phyloP scores from a whole-genome alignment of 2,329 filamentous ascomycete genomes.

The Xylariales sp. region DNA sequence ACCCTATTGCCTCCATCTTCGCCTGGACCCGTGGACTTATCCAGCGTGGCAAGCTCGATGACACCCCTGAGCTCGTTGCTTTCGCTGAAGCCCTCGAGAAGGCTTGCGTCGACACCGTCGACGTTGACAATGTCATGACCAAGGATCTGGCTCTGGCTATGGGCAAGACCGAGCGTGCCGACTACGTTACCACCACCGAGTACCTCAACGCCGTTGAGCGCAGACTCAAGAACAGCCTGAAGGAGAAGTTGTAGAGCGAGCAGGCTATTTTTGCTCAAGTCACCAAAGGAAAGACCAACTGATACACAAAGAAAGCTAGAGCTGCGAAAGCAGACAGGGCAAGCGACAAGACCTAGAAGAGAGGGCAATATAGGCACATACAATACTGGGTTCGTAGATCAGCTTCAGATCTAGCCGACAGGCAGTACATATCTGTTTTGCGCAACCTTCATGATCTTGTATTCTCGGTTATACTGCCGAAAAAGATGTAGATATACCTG shows the following conservation, averaged over 20 bases:
- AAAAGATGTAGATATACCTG: too few species aligned
- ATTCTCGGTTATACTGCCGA: too few species aligned
- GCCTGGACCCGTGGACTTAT: conserved; percentile 94
- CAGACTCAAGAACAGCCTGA: conserved; percentile 75
- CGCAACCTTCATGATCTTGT: too few species aligned
- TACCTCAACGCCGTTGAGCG: conserved; percentile 92
- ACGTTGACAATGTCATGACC: conserved; percentile 95
- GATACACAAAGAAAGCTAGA: too few species aligned
- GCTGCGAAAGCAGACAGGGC: too few species aligned
- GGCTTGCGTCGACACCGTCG: conserved; percentile 91
- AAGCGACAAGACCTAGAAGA: too few species aligned
- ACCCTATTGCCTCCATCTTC: conserved; percentile 98
- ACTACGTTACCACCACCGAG: conserved; percentile 88
- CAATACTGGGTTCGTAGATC: too few species aligned
- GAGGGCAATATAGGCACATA: too few species aligned
- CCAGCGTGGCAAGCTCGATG: conserved; percentile 89
- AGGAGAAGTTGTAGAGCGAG: conserved; percentile 70
- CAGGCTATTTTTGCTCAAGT: too few species aligned
- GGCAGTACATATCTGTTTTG: too few species aligned
- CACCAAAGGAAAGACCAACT: too few species aligned
- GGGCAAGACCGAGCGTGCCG: conserved; percentile 77
- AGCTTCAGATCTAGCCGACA: too few species aligned
- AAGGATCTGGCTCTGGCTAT: conserved; percentile 97
- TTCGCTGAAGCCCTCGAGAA: conserved; percentile 91
- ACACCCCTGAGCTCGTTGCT: conserved; percentile 83